Percentiles rank a stretch among this genome's conserved stretches.
Evolutionary conservation across 2,329 filamentous ascomycete genomes (phyloP).

Genomic region (Stagonosporopsis rhizophila): DNA sequence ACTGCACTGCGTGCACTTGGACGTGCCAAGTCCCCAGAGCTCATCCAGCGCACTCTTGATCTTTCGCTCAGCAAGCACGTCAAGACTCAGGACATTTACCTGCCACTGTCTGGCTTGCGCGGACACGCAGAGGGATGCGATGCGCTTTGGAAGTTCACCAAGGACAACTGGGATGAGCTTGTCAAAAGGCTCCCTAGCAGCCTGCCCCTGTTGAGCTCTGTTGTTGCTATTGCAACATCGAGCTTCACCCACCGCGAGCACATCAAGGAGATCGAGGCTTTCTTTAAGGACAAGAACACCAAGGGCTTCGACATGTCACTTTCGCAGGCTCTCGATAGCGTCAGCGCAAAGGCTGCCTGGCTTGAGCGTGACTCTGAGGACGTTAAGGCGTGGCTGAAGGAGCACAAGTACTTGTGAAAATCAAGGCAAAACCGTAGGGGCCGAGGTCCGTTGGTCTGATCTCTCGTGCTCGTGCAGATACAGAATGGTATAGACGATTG

Average conservation of each 20-base stretch:
- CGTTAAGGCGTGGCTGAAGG: slow-evolving; percentile 74
- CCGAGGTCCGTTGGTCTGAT: background rate
- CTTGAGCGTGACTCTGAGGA: slow-evolving; percentile 77
- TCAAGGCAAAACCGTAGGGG: background rate
- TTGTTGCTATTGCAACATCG: slow-evolving; percentile 82
- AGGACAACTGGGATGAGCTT: slow-evolving; percentile 85
- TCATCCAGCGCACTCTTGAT: slow-evolving; percentile 81
- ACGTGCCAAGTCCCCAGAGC: slow-evolving; percentile 75
- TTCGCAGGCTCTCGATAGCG: slow-evolving; percentile 86
- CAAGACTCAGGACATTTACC: slow-evolving; percentile 93
- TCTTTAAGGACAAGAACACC: slow-evolving; percentile 83
- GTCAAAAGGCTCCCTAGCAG: slow-evolving; percentile 83
- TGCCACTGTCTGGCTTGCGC: slow-evolving; percentile 81
- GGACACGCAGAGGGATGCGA: slow-evolving; percentile 79
- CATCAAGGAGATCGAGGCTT: slow-evolving; percentile 75
- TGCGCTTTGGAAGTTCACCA: slow-evolving; percentile 83
- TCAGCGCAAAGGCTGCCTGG: slow-evolving; percentile 86
- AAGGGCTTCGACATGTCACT: slow-evolving; percentile 88
- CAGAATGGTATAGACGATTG: slow-evolving; percentile 4
- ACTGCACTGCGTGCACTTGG: slow-evolving; percentile 85
- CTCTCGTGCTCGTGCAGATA: background rate
- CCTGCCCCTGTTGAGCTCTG: slow-evolving; percentile 81
- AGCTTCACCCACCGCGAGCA: slow-evolving; percentile 82
- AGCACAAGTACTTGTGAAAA: slow-evolving; percentile 65
- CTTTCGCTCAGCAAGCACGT: slow-evolving; percentile 80